phyloP scores from a whole-genome alignment of 2,329 filamentous ascomycete genomes.

The Diaporthe batatas region DNA sequence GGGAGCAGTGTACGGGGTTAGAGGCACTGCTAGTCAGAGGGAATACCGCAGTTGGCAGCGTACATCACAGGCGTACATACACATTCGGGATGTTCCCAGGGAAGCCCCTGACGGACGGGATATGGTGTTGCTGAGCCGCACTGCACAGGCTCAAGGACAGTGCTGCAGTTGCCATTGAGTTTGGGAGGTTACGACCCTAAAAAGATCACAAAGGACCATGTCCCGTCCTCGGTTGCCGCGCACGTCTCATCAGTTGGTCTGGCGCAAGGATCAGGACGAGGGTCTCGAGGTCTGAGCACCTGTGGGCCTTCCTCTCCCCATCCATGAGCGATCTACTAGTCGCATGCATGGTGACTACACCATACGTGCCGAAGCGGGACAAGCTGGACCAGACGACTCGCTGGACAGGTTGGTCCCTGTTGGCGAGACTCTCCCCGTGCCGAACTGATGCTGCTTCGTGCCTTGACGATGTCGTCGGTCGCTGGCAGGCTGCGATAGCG shows the following conservation, averaged over 20 bases:
- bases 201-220: slow-evolving; percentile 6
- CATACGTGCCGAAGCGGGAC: slow-evolving; percentile 37
- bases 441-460: slow-evolving; percentile 5
- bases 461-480: slow-evolving; percentile 15
- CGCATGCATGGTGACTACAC: slow-evolving; percentile 34
- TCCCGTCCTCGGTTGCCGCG: slow-evolving; percentile 34
- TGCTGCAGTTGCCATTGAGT: slow-evolving; percentile 30
- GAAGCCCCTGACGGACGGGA: slow-evolving; percentile 1
- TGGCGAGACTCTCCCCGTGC: slow-evolving; percentile 23
- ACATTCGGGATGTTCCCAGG: background rate
- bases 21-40: background rate
- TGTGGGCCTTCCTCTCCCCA: slow-evolving; percentile 13
- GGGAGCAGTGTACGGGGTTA: background rate
- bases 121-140: slow-evolving; percentile 2
- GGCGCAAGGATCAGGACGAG: slow-evolving; percentile 12
- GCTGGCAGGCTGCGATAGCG: slow-evolving; percentile 26
- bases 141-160: background rate
- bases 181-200: slow-evolving; percentile 6
- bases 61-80: background rate
- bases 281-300: slow-evolving; percentile 35
- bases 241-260: slow-evolving; percentile 41
- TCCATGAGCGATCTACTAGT: slow-evolving; percentile 21
- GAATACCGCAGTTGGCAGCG: background rate
- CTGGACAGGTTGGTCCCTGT: slow-evolving; percentile 25
- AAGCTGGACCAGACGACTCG: slow-evolving; percentile 15